phyloP scores from a whole-genome alignment of 2,329 filamentous ascomycete species.

The Sporothrix humicola region DNA sequence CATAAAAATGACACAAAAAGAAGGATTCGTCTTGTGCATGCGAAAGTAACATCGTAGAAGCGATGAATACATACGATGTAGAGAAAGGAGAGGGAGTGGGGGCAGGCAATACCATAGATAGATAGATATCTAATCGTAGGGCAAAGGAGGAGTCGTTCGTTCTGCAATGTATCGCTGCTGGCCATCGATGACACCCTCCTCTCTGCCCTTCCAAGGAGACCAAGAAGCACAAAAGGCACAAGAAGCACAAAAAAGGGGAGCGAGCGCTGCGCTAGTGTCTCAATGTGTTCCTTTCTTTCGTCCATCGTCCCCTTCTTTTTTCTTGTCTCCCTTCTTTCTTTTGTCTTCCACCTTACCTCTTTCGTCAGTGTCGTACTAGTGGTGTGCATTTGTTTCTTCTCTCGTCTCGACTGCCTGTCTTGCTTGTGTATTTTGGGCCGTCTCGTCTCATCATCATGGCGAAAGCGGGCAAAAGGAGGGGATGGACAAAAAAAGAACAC shows the following conservation, averaged over 20 bases:
- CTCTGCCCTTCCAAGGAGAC: background rate
- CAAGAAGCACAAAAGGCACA: background rate
- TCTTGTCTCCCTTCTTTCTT: background rate
- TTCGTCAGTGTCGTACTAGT: background rate
- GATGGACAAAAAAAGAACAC: background rate
- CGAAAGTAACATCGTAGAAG: background rate
- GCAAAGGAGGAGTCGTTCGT: background rate
- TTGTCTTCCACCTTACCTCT: background rate
- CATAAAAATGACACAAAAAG: background rate
- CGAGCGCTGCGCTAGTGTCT: constrained; percentile 24
- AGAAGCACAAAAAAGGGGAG: background rate
- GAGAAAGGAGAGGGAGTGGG: background rate
- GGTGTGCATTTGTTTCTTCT: constrained; percentile 1
- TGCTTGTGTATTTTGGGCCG: background rate
- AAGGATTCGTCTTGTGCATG: constrained; percentile 1
- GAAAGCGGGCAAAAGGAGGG: background rate
- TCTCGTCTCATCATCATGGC: constrained; percentile 10
- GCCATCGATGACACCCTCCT: background rate
- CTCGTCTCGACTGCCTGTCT: background rate
- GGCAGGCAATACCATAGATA: background rate
- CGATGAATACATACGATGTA: background rate
- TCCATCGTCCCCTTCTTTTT: background rate
- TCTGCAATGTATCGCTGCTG: background rate
- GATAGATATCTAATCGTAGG: background rate
- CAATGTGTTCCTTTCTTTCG: background rate